Base-by-base conservation (phyloP, 2,329 filamentous ascomycete genomes). In the Rasamsonia emersonii region DNA sequence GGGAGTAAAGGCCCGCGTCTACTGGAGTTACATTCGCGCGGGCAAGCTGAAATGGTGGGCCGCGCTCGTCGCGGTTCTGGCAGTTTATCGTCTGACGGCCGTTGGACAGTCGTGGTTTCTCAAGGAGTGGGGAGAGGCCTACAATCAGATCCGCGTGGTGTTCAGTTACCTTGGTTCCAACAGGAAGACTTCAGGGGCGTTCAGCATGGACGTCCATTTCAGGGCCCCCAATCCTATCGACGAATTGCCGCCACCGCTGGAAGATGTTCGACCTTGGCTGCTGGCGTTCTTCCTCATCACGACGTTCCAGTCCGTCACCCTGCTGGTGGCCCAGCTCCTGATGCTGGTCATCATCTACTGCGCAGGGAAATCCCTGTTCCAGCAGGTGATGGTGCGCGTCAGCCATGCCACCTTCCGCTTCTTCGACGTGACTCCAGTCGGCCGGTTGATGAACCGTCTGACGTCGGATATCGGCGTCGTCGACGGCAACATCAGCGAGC, bases 381-480 rank as follows among this genome's bases (percentile, higher is more conserved):
- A 66, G 39, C 68, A 75, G 23, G 82, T 85, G 13, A 75, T 94
- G 59, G 62, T 71, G 2, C 74, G 73, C 31, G 83, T 94, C 30
- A 81, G 80, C 50, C 74, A 77, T 46, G 83, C 86, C 0, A 88
- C 80, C 0, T 93, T 95, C 60, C 77, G 86, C 1, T 95, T 88
- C 56, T 91, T 93, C 61, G 88, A 95, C 51, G 77, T 85, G 3
- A 94, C 88, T 0, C 88, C 88, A 0, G 79, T 93, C 0, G 88
- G 88, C 0, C 76, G 88, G 28, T 65, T 95, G 39, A 94, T 94
- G 83, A 95, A 95, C 54, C 75, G 88, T 5, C 69, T 95, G 38
- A 93, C 86, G 0, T 85, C 84, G 2, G 86, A 95, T 48, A 91
- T 94, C 59, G 83, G 82, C 17, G 88, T 85, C 30, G 73, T 94